phyloP scores from a whole-genome alignment of 1,139 yeast genomes.

The Yamadazyma blattariae region DNA sequence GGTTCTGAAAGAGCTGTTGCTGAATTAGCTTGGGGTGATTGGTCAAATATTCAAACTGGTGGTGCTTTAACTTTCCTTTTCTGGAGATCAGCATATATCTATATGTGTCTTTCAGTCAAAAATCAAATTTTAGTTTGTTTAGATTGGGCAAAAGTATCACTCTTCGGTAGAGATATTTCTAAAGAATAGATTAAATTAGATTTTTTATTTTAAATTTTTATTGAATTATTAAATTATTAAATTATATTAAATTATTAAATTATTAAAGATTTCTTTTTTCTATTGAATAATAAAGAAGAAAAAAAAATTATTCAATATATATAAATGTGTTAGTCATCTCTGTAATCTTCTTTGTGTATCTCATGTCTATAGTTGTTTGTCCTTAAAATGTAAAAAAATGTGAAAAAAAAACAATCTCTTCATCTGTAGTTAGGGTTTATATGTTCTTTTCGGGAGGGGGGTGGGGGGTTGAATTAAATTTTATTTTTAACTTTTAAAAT shows the following conservation, averaged over 20 bases:
- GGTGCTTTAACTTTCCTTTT: slow-evolving; percentile 85
- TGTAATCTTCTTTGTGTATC: too few relatives aligned
- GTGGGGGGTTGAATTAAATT: too few relatives aligned
- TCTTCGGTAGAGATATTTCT: slow-evolving; percentile 86
- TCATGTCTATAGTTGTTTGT: too few relatives aligned
- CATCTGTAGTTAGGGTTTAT: too few relatives aligned
- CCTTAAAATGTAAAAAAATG: too few relatives aligned
- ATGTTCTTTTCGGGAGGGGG: too few relatives aligned
- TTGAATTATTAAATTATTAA: neutral
- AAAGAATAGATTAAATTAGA: slow-evolving; percentile 37
- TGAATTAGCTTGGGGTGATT: slow-evolving; percentile 84
- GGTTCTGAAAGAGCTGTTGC: slow-evolving; percentile 95
- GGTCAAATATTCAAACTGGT: slow-evolving; percentile 77
- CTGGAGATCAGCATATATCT: slow-evolving; percentile 93
- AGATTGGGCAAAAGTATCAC: slow-evolving; percentile 84
- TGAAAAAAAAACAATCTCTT: too few relatives aligned
- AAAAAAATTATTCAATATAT: too few relatives aligned
- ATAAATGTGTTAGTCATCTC: too few relatives aligned
- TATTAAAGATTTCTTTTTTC: neutral
- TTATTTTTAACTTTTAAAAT: slow-evolving; percentile 15
- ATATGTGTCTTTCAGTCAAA: slow-evolving; percentile 88
- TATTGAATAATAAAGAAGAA: too few relatives aligned
- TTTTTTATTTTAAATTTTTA: neutral
- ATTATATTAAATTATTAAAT: too few relatives aligned
- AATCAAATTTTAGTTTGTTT: slow-evolving; percentile 80